A percentile compares a stretch with the other conserved stretches of the same genome.
Conservation (phyloP, 768 basidiomycete genomes). For the Lyophyllum semitale region DNA sequence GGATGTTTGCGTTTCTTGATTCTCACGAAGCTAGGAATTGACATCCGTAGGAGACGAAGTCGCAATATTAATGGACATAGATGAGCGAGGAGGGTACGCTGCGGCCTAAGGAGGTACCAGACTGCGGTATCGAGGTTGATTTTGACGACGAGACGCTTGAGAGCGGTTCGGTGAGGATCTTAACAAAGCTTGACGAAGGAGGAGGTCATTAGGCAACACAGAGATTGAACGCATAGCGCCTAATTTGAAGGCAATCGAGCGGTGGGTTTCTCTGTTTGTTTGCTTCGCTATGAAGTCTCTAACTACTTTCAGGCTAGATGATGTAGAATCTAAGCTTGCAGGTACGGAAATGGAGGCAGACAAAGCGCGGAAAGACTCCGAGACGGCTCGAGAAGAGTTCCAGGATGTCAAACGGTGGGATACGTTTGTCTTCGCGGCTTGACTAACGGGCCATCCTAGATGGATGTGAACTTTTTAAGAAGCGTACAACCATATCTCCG, state of each 20-base stretch:
- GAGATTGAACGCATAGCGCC: slow-evolving; percentile 95
- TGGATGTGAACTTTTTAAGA: slow-evolving; percentile 91
- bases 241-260: slow-evolving; percentile 95
- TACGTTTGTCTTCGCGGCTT: background rate
- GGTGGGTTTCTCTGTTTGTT: slow-evolving; percentile 44
- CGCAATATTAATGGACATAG: slow-evolving; percentile 90
- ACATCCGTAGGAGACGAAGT: slow-evolving; percentile 84
- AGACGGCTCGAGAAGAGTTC: slow-evolving; percentile 88
- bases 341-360: slow-evolving; percentile 94
- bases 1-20: slow-evolving; percentile 56
- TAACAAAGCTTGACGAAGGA: too few relatives aligned
- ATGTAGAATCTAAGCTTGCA: slow-evolving; percentile 80
- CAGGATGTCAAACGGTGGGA: slow-evolving; percentile 72
- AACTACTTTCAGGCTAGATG: slow-evolving; percentile 58
- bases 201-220: slow-evolving; percentile 60
- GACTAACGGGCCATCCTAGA: slow-evolving; percentile 25
- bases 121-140: slow-evolving; percentile 90
- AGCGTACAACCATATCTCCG: slow-evolving; percentile 96
- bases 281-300: background rate
- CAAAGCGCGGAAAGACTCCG: slow-evolving; percentile 87
- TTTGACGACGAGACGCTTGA: slow-evolving; percentile 81
- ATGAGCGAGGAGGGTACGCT: slow-evolving; percentile 84
- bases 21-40: slow-evolving; percentile 64
- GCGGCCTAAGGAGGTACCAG: slow-evolving; percentile 65
- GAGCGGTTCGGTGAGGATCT: slow-evolving; percentile 68